Percentiles rank a stretch among this genome's conserved stretches.
phyloP scores from a whole-genome alignment of 1,139 yeast species.

The Candida dubliniensis region DNA sequence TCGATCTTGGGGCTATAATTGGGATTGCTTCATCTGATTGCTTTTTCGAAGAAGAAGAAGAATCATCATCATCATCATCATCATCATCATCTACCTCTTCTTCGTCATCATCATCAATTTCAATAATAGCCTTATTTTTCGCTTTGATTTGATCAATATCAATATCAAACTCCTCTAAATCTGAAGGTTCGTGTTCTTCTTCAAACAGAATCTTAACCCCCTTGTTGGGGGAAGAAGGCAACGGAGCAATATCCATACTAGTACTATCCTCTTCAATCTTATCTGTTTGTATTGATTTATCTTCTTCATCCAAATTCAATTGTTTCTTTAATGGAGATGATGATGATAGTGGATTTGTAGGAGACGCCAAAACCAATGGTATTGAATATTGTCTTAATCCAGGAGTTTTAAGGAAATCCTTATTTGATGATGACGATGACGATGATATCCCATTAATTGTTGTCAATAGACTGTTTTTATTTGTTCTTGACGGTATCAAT shows the following conservation, averaged over 20 bases:
- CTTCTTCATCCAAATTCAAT: constrained; percentile 1
- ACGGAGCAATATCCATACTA: not conserved
- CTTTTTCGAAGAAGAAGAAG: not conserved
- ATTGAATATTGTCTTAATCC: constrained; percentile 10
- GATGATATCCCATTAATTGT: too few species aligned
- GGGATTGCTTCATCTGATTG: constrained; percentile 1
- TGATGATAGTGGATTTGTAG: constrained; percentile 11
- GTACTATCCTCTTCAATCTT: constrained; percentile 8
- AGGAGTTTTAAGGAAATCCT: constrained; percentile 6
- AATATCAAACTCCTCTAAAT: constrained; percentile 3
- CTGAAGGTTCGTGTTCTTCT: constrained; percentile 2
- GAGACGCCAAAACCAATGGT: constrained; percentile 16
- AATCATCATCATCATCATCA: constrained; percentile 1
- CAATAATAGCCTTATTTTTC: not conserved
- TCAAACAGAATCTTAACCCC: constrained; percentile 2
- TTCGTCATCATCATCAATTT: not conserved
- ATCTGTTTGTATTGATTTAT: constrained; percentile 10
- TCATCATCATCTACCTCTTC: constrained; percentile 2
- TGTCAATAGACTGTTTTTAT: too few species aligned
- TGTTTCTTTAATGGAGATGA: constrained; percentile 8
- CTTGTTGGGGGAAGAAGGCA: constrained; percentile 12
- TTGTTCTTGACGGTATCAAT: not conserved
- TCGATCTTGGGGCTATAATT: constrained; percentile 1
- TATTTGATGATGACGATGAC: too few species aligned
- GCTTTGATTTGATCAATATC: not conserved